phyloP scores from a whole-genome alignment of 1,139 yeast species.

The Geotrichum citri-aurantii region DNA sequence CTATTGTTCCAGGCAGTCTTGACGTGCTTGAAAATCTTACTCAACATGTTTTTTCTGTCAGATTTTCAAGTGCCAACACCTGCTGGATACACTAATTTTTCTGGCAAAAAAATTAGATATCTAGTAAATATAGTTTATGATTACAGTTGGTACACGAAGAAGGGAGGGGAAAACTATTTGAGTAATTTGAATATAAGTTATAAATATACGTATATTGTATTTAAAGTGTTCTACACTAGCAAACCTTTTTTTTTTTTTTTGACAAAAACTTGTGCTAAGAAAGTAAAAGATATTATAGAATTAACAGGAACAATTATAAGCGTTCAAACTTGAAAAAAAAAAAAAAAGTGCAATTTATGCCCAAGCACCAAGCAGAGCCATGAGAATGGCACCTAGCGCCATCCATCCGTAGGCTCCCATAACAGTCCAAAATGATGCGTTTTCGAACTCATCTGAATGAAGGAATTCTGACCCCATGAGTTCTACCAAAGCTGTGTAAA shows the following conservation, averaged over 20 bases:
- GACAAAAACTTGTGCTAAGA: no score
- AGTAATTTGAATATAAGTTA: not conserved
- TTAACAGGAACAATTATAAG: not conserved
- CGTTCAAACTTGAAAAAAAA: not conserved
- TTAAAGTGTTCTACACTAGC: not conserved
- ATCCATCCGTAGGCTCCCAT: constrained; percentile 37
- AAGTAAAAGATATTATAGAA: not conserved
- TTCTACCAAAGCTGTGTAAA: constrained; percentile 89
- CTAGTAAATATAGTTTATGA: no score
- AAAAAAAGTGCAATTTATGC: constrained; percentile 42
- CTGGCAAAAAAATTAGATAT: no score
- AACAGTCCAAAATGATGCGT: constrained; percentile 34
- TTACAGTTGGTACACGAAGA: no score
- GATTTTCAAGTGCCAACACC: no score
- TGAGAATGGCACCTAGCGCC: constrained; percentile 69
- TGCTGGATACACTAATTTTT: no score
- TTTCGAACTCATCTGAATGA: constrained; percentile 37
- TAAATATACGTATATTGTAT: not conserved
- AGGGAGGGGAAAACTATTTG: no score
- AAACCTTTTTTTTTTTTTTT: no score
- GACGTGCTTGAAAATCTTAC: no score
- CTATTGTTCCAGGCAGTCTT: no score
- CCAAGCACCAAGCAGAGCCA: constrained; percentile 87
- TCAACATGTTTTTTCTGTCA: no score
- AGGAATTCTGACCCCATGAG: constrained; percentile 85